Conservation (phyloP, 169 alveolate species). For the Amoebophrya sp. region DNA sequence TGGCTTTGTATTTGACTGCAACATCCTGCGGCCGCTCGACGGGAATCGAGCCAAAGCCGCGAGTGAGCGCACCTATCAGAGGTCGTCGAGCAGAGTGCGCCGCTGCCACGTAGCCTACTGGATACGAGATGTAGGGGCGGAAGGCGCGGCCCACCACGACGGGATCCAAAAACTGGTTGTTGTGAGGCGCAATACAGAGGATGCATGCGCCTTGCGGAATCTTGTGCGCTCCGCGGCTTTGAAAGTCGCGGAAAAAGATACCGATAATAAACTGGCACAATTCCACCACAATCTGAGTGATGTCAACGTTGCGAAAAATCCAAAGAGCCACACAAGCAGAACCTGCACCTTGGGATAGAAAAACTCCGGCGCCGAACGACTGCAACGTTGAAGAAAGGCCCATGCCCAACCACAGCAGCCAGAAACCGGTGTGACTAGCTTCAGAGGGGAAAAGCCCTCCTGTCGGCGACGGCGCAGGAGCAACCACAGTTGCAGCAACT, state of each 20-base stretch:
- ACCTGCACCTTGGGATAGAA: neutral
- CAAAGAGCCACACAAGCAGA: neutral
- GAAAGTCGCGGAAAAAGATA: neutral
- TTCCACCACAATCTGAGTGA: neutral
- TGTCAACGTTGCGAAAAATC: neutral
- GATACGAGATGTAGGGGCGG: neutral
- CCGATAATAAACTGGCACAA: neutral
- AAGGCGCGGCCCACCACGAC: neutral
- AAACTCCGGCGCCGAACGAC: neutral
- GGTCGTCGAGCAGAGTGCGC: neutral
- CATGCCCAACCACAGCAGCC: neutral
- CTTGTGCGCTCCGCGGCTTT: neutral
- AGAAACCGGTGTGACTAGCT: neutral
- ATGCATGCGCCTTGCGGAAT: neutral
- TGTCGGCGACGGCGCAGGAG: neutral
- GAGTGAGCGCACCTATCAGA: neutral
- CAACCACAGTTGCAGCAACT: too few relatives aligned
- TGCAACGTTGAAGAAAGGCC: neutral
- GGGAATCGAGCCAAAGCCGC: neutral
- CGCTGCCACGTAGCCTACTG: neutral
- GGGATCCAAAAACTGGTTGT: neutral
- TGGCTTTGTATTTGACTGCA: neutral
- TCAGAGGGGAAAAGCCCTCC: neutral
- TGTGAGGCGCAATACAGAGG: neutral
- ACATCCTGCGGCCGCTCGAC: neutral